Evolutionary conservation across 192 early-diverging fungal genomes (phyloP).

Genomic region (Coemansia sp.): DNA sequence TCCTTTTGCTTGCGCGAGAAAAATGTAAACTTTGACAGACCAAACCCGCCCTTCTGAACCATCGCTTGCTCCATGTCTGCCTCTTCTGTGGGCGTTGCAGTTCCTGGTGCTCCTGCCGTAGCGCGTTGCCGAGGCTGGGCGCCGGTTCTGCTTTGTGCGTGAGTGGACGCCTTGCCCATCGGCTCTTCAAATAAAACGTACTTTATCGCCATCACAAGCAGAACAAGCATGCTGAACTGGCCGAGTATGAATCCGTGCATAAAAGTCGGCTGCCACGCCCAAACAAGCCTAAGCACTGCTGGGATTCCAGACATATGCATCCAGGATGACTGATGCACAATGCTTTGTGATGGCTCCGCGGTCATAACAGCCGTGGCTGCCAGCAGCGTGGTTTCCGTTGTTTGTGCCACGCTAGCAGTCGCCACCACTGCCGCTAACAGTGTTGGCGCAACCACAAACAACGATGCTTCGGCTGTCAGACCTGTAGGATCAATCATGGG

Average conservation of each 20-base stretch:
- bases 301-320: not conserved
- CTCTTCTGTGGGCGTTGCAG: not conserved
- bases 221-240: constrained; percentile 51
- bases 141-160: constrained; percentile 3
- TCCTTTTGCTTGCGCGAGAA: constrained; percentile 52
- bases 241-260: constrained; percentile 57
- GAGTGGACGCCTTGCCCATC: constrained; percentile 13
- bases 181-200: constrained; percentile 57
- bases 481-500: not conserved
- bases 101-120: not conserved
- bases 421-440: not conserved
- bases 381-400: not conserved
- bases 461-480: not conserved
- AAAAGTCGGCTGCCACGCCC: constrained; percentile 53
- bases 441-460: not conserved
- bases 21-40: constrained; percentile 50
- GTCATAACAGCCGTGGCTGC: not conserved
- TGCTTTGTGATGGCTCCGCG: not conserved
- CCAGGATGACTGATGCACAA: not conserved
- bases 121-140: not conserved
- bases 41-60: constrained; percentile 44
- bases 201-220: constrained; percentile 51
- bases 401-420: not conserved
- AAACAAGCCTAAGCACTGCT: constrained; percentile 13
- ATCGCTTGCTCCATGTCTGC: constrained; percentile 15